phyloP scores from a whole-genome alignment of 2,329 filamentous ascomycete genomes.

The Diaporthe ilicicola region DNA sequence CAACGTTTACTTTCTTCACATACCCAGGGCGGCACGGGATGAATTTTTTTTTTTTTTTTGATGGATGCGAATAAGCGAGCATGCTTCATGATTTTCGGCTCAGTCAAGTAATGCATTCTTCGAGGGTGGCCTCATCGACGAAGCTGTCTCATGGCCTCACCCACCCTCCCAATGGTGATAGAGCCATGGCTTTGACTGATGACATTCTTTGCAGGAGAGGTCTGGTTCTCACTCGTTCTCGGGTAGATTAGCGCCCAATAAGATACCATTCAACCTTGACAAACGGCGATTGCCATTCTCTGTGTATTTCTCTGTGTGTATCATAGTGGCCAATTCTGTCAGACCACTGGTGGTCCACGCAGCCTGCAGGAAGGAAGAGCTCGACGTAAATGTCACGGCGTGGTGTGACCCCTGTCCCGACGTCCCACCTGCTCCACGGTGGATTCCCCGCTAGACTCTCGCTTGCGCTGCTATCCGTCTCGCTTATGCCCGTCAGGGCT shows the following conservation, averaged over 20 bases:
- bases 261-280: not conserved
- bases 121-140: not conserved
- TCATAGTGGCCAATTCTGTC: not conserved
- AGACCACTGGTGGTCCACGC: not conserved
- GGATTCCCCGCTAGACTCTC: slow-evolving; percentile 17
- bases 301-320: not conserved
- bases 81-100: not conserved
- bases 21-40: slow-evolving; percentile 21
- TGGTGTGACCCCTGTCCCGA: not conserved
- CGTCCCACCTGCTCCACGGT: not conserved
- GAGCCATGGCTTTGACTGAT: not conserved
- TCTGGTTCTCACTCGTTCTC: not conserved
- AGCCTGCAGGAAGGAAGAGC: not conserved
- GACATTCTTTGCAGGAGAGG: not conserved
- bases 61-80: slow-evolving; percentile 13
- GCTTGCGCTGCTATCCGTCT: slow-evolving; percentile 28
- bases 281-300: too few species aligned
- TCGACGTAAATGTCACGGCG: not conserved
- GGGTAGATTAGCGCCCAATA: not conserved
- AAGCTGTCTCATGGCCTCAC: not conserved
- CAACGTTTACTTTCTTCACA: not conserved
- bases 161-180: too few species aligned
- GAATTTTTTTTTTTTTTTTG: not conserved
- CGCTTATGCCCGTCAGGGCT: slow-evolving; percentile 23
- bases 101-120: not conserved